Base-by-base conservation (phyloP, 192 early-diverging fungal genomes). In the Coemansia sp. region DNA sequence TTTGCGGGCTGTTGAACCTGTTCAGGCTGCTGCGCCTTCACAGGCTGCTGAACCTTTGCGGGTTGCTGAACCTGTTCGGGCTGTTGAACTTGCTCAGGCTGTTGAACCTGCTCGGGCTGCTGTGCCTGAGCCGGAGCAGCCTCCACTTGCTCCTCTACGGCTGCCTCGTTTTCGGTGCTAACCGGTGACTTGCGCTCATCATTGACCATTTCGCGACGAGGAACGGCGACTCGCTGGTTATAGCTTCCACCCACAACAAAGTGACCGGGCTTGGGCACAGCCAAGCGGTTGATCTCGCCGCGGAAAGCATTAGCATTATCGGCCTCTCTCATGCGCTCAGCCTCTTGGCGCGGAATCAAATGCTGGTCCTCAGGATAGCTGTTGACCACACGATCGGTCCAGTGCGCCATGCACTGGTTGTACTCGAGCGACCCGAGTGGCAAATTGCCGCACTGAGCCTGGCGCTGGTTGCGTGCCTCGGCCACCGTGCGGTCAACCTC, bases 361-460 rank as follows among this genome's bases (percentile, higher is more conserved):
- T 61, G 66, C 29, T 58, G 61, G 41, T 65, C 66, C 7, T 74
- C 35, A 3, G 72, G 68, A 35, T 65, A 80, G 58, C 72, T 65
- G 52, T 80, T 64, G 5, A 74, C 55, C 14, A 74, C 72, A 48
- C 67, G 71, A 47, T 80, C 72, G 38, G 77, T 80, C 72, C 67
- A 74, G 51, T 74, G 72, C 12, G 77, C 77, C 77, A 80, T 80
- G 37, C 77, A 80, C 49, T 74, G 65, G 68, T 80, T 80, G 68
- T 80, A 74, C 47, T 73, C 77, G n/a, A 80, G 57, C 19, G 72
- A 60, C 10, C 72, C 77, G 11, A 60, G 77, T 15, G 58, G 64
- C 49, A 71, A 58, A 9, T 41, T 58, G 14, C 77, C 77, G 51
- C 77, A 80, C 49, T 80, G 71, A 29, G 55, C 67, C 17, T 80